Conservation (phyloP, 345 rosid species). For the Dovyalis caffra region DNA sequence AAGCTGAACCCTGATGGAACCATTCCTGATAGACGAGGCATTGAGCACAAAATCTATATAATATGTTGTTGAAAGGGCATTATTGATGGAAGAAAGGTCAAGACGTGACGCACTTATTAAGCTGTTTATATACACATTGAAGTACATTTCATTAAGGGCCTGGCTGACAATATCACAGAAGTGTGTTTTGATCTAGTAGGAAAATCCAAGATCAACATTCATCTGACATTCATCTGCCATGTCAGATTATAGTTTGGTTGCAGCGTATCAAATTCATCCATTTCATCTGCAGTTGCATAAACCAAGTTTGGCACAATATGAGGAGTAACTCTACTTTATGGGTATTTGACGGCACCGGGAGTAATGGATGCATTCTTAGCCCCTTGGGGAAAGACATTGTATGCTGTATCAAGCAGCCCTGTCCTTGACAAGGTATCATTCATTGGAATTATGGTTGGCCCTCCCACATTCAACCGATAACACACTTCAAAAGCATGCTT, state of each 20-base stretch:
- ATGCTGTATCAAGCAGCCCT: constrained; percentile 58
- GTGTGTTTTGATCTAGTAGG: constrained; percentile 65
- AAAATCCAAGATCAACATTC: constrained; percentile 51
- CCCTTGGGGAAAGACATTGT: constrained; percentile 58
- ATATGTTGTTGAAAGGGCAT: constrained; percentile 51
- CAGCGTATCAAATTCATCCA: constrained; percentile 49
- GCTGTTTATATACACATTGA: constrained; percentile 61
- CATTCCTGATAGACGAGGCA: constrained; percentile 45
- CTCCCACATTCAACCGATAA: constrained; percentile 74
- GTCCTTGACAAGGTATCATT: constrained; percentile 63
- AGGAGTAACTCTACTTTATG: constrained; percentile 40
- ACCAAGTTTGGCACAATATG: constrained; percentile 56
- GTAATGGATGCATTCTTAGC: constrained; percentile 33
- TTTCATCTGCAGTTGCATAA: constrained; percentile 50
- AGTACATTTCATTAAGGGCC: constrained; percentile 54
- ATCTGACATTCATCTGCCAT: constrained; percentile 56
- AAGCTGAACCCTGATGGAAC: constrained; percentile 58
- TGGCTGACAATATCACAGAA: constrained; percentile 85
- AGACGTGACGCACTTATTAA: constrained; percentile 40
- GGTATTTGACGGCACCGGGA: constrained; percentile 42
- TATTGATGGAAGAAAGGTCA: constrained; percentile 52
- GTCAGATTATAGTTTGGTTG: constrained; percentile 72
- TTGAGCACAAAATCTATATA: constrained; percentile 54
- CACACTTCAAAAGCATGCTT: constrained; percentile 48
- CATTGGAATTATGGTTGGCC: constrained; percentile 43